Evolutionary conservation across 73 alveolate species (phyloP), one percentile per base, ranked within the genome.

Genomic region (Blepharisma japonicum): DNA sequence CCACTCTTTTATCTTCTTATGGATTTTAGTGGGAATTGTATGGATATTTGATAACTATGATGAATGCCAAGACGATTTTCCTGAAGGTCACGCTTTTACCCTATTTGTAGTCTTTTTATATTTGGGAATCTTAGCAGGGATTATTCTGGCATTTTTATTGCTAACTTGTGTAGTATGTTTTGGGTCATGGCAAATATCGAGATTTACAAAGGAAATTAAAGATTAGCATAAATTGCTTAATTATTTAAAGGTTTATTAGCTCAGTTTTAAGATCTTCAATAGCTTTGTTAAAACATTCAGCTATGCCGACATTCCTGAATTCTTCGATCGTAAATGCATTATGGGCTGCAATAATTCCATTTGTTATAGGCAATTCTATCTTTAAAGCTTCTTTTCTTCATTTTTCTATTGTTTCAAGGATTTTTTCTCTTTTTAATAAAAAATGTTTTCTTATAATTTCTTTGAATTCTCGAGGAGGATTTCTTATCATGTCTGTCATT

Each of bases 401-500:
- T 7, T 51, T 50, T 77, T 89, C 85, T 32, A 84, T 89, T 77
- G 81, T 87, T 71, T 78, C 80, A 70, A 86, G 71, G 23, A 89
- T 89, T 77, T 71, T 71, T 45, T 86, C 91, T 72, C 83, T 86
- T 71, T 89, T 89, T 18, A 82, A 11, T 55, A 70, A 86, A 83
- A 89, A 89, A 55, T 89, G 96, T 23, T 78, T 89, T 71, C 77
- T 77, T 56, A 89, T 89, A 5, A 89, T 81, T 56, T 86, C 76
- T 83, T 86, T 87, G 56, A 89, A 89, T 68, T 89, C 96, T 38
- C 55, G 76, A 42, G 94, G 87, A 53, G 94, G 96, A 83, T 89
- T 68, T 61, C 80, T 77, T 27, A 89, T 89, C 86, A 68, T 70
- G 46, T 89, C 96, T 50, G 82, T 83, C 94, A 89, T 89, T 7